Conservation (phyloP, 129 eudicot species). For the Tagetes erecta region DNA sequence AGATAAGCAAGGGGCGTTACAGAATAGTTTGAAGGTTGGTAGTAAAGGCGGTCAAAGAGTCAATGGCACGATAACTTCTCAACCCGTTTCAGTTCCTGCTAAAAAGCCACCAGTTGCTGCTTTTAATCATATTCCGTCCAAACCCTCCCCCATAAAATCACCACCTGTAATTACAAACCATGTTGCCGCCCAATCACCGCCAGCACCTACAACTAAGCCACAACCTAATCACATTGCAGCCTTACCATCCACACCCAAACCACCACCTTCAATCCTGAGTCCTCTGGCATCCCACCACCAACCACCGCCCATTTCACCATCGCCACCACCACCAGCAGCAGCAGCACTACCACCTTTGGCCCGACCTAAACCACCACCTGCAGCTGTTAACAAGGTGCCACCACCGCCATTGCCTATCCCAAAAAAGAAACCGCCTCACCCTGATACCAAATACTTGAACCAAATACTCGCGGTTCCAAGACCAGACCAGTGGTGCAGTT, state of each 20-base stretch:
- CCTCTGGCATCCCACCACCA: slow-evolving; percentile 1
- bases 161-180: slow-evolving; percentile 31
- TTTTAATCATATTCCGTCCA: slow-evolving; percentile 5
- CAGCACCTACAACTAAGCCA: slow-evolving; percentile 19
- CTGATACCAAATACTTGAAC: slow-evolving; percentile 62
- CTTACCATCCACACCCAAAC: slow-evolving; percentile 11
- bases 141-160: slow-evolving; percentile 34
- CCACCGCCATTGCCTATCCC: slow-evolving; percentile 30
- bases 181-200: slow-evolving; percentile 18
- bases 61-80: slow-evolving; percentile 44
- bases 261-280: slow-evolving; percentile 19
- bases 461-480: slow-evolving; percentile 51
- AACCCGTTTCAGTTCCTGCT: slow-evolving; percentile 19
- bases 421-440: slow-evolving; percentile 54
- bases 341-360: slow-evolving; percentile 24
- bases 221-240: slow-evolving; percentile 26
- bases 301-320: slow-evolving; percentile 15
- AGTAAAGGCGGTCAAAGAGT: slow-evolving; percentile 24
- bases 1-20: slow-evolving; percentile 33
- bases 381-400: slow-evolving; percentile 40
- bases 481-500: slow-evolving; percentile 45
- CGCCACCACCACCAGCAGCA: neutral
- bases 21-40: slow-evolving; percentile 28
- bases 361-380: slow-evolving; percentile 33
- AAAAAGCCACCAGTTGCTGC: slow-evolving; percentile 33